Conservation (phyloP, 768 basidiomycete species). For the Sporobolomyces pararoseus region DNA sequence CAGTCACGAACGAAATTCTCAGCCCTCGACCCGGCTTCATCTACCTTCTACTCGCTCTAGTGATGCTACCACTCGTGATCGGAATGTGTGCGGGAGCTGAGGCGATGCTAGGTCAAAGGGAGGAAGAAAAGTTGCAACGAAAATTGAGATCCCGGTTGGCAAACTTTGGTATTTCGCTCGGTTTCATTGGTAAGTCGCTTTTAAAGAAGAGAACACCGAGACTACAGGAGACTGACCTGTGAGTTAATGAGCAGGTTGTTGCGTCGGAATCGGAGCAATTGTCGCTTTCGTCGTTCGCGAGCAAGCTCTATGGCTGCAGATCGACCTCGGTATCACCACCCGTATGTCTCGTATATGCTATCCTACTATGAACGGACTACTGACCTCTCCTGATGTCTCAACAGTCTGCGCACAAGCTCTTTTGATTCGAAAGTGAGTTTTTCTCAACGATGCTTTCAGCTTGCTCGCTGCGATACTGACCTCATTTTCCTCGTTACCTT, state of each 20-base stretch:
- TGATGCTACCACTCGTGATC: neutral
- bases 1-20: neutral
- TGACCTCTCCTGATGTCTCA: neutral
- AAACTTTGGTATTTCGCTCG: neutral
- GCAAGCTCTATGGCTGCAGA: neutral
- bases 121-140: neutral
- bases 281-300: constrained; percentile 12
- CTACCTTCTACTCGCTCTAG: neutral
- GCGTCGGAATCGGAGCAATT: neutral
- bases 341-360: neutral
- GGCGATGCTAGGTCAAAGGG: neutral
- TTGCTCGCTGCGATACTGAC: too few relatives aligned
- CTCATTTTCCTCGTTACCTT: too few relatives aligned
- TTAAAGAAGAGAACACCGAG: too few relatives aligned
- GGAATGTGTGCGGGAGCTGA: constrained; percentile 7
- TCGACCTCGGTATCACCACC: neutral
- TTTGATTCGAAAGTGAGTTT: neutral
- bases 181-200: neutral
- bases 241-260: too few relatives aligned
- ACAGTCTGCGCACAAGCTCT: constrained; percentile 1
- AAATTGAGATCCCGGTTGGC: neutral
- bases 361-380: neutral
- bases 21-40: neutral
- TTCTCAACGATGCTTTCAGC: neutral
- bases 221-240: too few relatives aligned